Base-by-base conservation (phyloP, 2,329 filamentous ascomycete genomes). In the Madurella mycetomatis region DNA sequence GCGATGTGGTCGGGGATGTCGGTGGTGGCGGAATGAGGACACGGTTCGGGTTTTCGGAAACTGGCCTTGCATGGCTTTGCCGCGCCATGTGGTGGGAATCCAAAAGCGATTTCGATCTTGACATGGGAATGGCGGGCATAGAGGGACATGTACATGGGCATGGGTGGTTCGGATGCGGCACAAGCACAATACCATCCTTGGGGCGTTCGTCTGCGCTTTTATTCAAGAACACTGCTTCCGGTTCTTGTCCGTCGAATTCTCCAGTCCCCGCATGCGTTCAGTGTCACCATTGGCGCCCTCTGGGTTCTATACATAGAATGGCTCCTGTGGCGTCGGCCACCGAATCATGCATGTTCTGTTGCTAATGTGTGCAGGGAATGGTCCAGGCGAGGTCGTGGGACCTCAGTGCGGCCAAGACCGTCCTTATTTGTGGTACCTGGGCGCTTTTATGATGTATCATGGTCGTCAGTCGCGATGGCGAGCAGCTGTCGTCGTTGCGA, bases 151-250 rank as follows among this genome's bases (percentile, higher is more conserved):
- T 63, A 64, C 60, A 63, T 62, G 62, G 61, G 58, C 60, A 63
- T 59, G 61, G 62, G 61, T 60, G 62, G 61, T 62, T 63, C 55
- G 60, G 62, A 51, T 59, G 57, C 57, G 61, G 61, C 56, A 60
- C 59, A 57, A 62, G 58, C 60, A 64, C 58, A 64, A 64, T 64
- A 64, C 60, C 62, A 63, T 64, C 58, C 60, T 63, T 57, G 61
- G 62, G 62, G 62, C 62, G 62, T 64, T 61, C 58, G 61, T 62
- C 62, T 63, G 60, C 58, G 56, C 53, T 64, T 64, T 58, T 54
- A 61, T 59, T 61, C 54, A 62, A 57, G 55, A 63, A 60, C 56
- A 56, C 57, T 62, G 58, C 61, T 58, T 57, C 55, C 54, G 51
- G 55, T 61, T 56, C 48, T 48, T 54, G 46, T 44, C 41, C 55